Evolutionary conservation across 805 yeast species (phyloP).

Genomic region (Schizosaccharomyces lindneri): DNA sequence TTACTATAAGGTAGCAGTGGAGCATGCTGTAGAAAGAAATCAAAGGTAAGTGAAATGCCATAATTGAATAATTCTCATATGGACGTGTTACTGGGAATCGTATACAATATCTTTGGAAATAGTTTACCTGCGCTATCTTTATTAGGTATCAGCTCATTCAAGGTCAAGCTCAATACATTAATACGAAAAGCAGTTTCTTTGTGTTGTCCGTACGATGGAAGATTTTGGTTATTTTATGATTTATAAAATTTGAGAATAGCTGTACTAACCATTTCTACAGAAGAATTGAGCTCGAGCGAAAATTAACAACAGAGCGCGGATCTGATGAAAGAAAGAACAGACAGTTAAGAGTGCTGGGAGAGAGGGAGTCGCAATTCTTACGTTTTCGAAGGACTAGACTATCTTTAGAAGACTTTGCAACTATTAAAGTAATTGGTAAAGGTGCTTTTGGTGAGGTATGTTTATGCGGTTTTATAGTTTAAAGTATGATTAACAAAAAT

Average conservation of each 20-base stretch:
- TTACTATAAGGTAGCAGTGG: slow-evolving; percentile 61
- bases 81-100: too few relatives aligned
- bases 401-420: slow-evolving; percentile 58
- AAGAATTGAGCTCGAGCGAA: slow-evolving; percentile 59
- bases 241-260: too few relatives aligned
- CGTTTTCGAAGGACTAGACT: slow-evolving; percentile 66
- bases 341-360: slow-evolving; percentile 59
- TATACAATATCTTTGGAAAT: too few relatives aligned
- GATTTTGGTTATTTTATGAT: too few relatives aligned
- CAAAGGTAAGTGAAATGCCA: slow-evolving; percentile 27
- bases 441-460: slow-evolving; percentile 95
- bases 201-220: too few relatives aligned
- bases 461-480: not conserved
- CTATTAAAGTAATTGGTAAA: slow-evolving; percentile 79
- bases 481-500: not conserved
- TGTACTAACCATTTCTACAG: slow-evolving; percentile 1
- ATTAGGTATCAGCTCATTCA: too few relatives aligned
- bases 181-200: too few relatives aligned
- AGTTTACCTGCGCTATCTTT: too few relatives aligned
- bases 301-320: slow-evolving; percentile 39
- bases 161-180: too few relatives aligned
- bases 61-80: not conserved
- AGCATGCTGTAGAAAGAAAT: slow-evolving; percentile 84
- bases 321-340: slow-evolving; percentile 70
- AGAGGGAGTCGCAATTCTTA: slow-evolving; percentile 66